These are phyloP conservation scores for Tympanopsis confertula DNA, from an alignment of 2,329 filamentous ascomycete species.

Conservation along the genomic window DNA sequence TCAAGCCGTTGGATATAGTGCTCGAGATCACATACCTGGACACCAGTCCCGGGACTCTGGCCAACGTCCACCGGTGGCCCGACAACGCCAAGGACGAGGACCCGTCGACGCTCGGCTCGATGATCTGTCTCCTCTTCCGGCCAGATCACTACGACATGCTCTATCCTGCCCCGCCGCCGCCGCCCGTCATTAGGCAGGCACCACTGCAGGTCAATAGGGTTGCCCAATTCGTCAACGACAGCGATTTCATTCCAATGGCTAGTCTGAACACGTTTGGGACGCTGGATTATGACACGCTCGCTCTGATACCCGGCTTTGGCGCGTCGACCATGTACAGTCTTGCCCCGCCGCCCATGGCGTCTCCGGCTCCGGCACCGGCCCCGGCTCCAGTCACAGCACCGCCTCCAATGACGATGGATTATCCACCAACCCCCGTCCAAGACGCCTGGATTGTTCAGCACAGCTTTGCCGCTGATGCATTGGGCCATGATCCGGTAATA, in stretches of 20 bases:
- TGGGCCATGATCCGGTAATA: background rate
- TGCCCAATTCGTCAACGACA: slow-evolving; percentile 29
- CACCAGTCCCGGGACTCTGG: slow-evolving; percentile 64
- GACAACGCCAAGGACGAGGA: slow-evolving; percentile 36
- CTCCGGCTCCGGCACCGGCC: background rate
- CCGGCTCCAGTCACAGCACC: too few relatives aligned
- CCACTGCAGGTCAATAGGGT: slow-evolving; percentile 42
- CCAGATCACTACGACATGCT: slow-evolving; percentile 90
- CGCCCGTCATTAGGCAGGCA: slow-evolving; percentile 13
- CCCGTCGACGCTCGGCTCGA: slow-evolving; percentile 28
- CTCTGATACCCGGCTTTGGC: slow-evolving; percentile 14
- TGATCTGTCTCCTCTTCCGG: slow-evolving; percentile 50
- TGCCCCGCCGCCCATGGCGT: background rate
- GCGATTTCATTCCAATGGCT: slow-evolving; percentile 25
- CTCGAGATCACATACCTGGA: slow-evolving; percentile 89
- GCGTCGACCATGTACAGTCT: too few relatives aligned
- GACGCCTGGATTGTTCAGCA: background rate
- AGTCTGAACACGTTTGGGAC: slow-evolving; percentile 27
- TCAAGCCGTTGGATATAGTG: slow-evolving; percentile 67
- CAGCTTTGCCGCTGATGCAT: background rate
- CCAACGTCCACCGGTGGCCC: slow-evolving; percentile 60
- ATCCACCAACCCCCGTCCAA: background rate
- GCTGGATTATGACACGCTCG: slow-evolving; percentile 10
- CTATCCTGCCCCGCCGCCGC: slow-evolving; percentile 44
- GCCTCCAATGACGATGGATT: too few relatives aligned